These are phyloP conservation scores for Daedaleopsis nitida DNA, from an alignment of 768 basidiomycete species.

Conservation along the genomic window DNA sequence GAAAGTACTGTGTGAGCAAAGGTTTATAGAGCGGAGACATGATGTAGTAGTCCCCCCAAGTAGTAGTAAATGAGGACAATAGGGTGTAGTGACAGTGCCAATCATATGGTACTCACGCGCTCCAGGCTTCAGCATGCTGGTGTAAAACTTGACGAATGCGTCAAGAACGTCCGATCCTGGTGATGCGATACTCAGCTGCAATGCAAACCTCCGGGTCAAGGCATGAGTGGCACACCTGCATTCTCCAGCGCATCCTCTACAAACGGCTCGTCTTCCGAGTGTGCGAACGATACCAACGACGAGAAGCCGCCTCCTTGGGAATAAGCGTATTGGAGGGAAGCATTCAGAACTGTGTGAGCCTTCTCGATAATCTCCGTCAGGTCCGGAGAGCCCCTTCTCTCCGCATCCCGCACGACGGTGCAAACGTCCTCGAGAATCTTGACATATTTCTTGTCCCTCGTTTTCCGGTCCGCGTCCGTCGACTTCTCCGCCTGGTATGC, in stretches of 20 bases:
- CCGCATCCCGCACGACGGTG: constrained; percentile 16
- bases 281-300: constrained; percentile 13
- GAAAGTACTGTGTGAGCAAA: not conserved
- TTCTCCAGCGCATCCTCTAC: constrained; percentile 17
- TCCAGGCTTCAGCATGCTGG: constrained; percentile 10
- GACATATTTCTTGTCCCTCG: constrained; percentile 1
- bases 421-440: constrained; percentile 14
- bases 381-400: not conserved
- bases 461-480: constrained; percentile 12
- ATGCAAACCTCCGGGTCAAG: not conserved
- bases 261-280: constrained; percentile 18
- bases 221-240: constrained; percentile 1
- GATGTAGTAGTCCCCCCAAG: too few species aligned
- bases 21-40: not conserved
- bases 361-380: constrained; percentile 6
- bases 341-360: constrained; percentile 15
- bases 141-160: constrained; percentile 11
- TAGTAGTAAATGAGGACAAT: not conserved
- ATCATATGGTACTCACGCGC: constrained; percentile 7
- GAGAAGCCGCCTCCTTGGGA: constrained; percentile 12
- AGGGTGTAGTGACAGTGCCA: not conserved
- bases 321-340: constrained; percentile 17
- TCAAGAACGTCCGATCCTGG: constrained; percentile 17
- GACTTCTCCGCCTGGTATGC: constrained; percentile 1
- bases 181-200: not conserved